phyloP scores from a whole-genome alignment of 306 rosid genomes.

The Quercus alba region DNA sequence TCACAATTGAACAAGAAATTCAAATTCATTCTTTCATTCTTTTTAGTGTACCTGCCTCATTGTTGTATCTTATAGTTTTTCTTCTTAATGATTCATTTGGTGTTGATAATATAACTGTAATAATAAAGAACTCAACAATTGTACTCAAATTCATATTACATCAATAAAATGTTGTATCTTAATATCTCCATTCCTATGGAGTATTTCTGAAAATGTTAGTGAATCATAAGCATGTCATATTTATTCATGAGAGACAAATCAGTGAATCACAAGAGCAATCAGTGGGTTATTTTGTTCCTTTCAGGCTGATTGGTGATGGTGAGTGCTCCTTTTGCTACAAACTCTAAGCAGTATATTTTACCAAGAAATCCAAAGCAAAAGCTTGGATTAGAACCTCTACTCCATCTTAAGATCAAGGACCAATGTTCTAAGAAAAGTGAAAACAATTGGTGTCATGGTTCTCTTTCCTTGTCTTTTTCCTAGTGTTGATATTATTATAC shows the following conservation, averaged over 20 bases:
- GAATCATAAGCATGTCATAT: too few relatives aligned
- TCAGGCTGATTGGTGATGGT: too few relatives aligned
- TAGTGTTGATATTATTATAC: too few relatives aligned
- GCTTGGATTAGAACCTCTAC: neutral
- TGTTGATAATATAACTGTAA: conserved; percentile 23
- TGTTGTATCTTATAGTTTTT: conserved; percentile 15
- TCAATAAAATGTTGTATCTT: conserved; percentile 18
- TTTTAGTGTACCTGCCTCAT: conserved; percentile 17
- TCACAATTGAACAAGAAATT: conserved; percentile 2
- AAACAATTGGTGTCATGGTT: neutral
- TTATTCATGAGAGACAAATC: neutral
- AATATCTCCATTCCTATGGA: neutral
- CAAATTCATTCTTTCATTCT: conserved; percentile 46
- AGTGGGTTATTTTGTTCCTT: neutral
- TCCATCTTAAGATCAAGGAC: neutral
- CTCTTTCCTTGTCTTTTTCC: neutral
- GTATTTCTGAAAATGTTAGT: neutral
- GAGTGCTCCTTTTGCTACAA: neutral
- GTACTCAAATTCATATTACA: neutral
- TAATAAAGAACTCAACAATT: conserved; percentile 27
- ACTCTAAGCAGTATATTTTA: neutral
- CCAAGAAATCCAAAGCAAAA: neutral
- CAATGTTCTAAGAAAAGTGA: too few relatives aligned
- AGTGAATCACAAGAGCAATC: too few relatives aligned
- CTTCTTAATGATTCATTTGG: conserved; percentile 15